Evolutionary conservation across 2,329 filamentous ascomycete genomes (phyloP), one percentile per base, ranked within the genome.

Genomic region (Colletotrichum lentis): DNA sequence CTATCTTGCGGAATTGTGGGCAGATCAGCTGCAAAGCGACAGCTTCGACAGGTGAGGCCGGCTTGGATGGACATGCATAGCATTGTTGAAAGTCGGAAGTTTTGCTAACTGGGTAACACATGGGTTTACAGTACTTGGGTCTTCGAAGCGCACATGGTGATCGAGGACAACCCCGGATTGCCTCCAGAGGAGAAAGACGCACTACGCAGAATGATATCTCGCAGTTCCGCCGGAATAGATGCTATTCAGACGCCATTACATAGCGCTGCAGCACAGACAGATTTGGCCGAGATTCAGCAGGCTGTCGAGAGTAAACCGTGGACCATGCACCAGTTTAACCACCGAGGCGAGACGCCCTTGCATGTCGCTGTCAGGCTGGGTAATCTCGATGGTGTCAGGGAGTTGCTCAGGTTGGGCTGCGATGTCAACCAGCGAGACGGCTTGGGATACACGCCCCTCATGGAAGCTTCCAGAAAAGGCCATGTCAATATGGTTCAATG

Each of bases 101-200:
- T 22, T 12, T 46, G 8, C 44, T 22, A 4, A 46, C 27, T 37
- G n/a, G 37, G 5, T 3, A 16, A 41, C 37, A 35, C 20, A 10
- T 20, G n/a, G 24, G n/a, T 5, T 35, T 2, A 7, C 1, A 58
- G 55, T 12, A 5, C 6, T 3, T 66, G 64, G 64, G 11, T 44
- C 12, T 62, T 50, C 3, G 0, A 8, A 1, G 44, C 58, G 5
- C 44, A 62, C 14, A 1, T 11, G 2, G 1, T 1, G 5, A 12
- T 62, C 3, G 18, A 5, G 1, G 14, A 5, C 6, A 16, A 3
- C 0, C 18, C 0, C 3, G 1, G 0, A 0, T 7, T 35, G 8
- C 16, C 63, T 6, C 1, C 1, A 4, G 4, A 37, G 11, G 4
- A 22, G 4, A 8, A 5, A 24, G 1, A 22, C 1, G 8, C 41